Base-by-base conservation (phyloP, 2,329 filamentous ascomycete genomes). In the Ceratocystis papillata region DNA sequence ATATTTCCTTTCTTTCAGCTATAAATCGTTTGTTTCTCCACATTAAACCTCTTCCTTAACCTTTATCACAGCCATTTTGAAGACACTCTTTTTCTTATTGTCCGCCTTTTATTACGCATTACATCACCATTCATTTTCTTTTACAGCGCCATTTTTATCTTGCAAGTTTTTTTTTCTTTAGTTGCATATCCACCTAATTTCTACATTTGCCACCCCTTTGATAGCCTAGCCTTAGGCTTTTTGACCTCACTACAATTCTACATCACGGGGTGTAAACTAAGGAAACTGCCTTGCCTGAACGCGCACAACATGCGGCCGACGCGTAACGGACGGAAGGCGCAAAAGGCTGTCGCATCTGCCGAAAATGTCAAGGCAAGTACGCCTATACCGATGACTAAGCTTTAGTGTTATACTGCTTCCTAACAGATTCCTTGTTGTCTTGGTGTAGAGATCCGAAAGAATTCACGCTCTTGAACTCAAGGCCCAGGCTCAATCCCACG, bases 401-500 rank as follows among this genome's bases (percentile, higher is more conserved):
- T 41, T 3, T 8, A n/a, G 28, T 8, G 25, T 37, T 59, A 17
- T 59, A 10, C 55, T 5, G 28, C n/a, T 25, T 48, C 53, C 65
- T 64, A 45, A 64, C 61, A 64, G 15, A 7, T 59, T 37, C 28
- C 12, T 12, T 5, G 10, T 15, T 41, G 33, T 63, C 25, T 33
- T 20, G 15, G 46, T 46, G 25, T 50, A 67, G 66, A 63, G 66
- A 53, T 67, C 66, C 28, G 25, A 63, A 55, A 55, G 69, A 67
- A 69, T 67, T 22, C 45, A 67, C 46, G 61, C 63, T 20, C 64
- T 68, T n/a, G 57, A 76, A 82, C 45, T 80, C 81, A 69, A 75
- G 79, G 28, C 80, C 91, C 64, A 89, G 95, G 73, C 76, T 88
- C 68, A 83, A 83, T 71, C 89, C 92, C 73, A 84, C 87, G 70